Base-by-base conservation (phyloP, 257 asterid genomes). In the Gynochthodes officinalis region DNA sequence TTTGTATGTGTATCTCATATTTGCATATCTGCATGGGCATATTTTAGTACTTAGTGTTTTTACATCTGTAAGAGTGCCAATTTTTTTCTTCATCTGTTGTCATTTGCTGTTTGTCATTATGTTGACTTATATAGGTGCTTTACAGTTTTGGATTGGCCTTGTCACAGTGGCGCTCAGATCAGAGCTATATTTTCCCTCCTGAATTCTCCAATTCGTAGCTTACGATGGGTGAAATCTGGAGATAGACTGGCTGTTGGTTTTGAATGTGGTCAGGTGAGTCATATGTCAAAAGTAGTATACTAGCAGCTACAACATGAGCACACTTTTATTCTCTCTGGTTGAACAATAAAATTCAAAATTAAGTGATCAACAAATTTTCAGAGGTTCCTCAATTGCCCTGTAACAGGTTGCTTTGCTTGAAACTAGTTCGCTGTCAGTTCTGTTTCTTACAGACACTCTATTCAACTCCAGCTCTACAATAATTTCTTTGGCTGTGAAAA, bases 341-440 rank as follows among this genome's bases (percentile, higher is more conserved):
- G 64, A 50, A 5, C 59, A 27, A 32, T 55, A 16, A 35, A 42
- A 30, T n/a, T n/a, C 1, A 35, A 32, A 46, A 49, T 4, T 37
- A 44, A 57, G 42, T 23, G 25, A 40, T 39, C 0, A 21, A n/a
- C 33, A 57, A 18, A 52, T 50, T 66, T 44, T 71, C 70, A 76
- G 74, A 77, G 74, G 70, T 73, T 76, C 52, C 72, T 74, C 53
- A 50, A 46, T 77, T 82, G 18, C 57, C 70, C 52, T 68, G 50
- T 85, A 76, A 58, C 97, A 95, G 99, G 89, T 92, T 53, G 89
- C 97, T 64, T 85, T 95, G 83, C 85, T 95, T 70, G 96, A 90
- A 76, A 78, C 87, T 75, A 77, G 82, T 73, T 82, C 96, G 42
- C 82, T 82, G 49, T 85, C 98, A 74, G 90, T 89, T 81, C 75